Evolutionary conservation across 805 yeast species (phyloP), one percentile per base, ranked within the genome.

Genomic region (Huiozyma sinensis): DNA sequence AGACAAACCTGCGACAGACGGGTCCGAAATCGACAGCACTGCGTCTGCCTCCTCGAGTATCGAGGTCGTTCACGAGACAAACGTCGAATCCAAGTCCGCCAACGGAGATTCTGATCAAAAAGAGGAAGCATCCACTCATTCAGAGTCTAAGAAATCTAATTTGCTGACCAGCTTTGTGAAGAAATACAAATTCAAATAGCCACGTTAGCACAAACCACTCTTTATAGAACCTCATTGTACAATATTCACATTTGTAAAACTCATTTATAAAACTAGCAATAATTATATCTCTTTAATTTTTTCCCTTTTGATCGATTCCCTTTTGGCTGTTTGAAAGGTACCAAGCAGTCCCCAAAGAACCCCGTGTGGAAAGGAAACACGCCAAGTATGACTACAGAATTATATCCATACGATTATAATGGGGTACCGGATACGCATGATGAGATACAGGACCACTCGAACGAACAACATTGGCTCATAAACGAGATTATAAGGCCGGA

Each of bases 381-480:
- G 11, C 5, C 31, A 11, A 32, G 31, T 13, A 62, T 64, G 68
- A 58, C 67, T 5, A 61, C 69, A 2, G 60, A 62, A 47, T 40
- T 67, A 9, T 65, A 54, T 41, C 64, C 65, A 7, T 51, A 50
- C 34, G 62, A 57, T 37, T 43, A 39, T 28, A 53, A 61, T 42
- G 60, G 60, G 3, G 54, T 46, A 0, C 42, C 36, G 4, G 49
- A 47, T 28, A 24, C 40, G 7, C 41, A 44, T 28, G 43, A 54
- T 46, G 6, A 10, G 2, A 24, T 11, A 11, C 33, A 41, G n/a
- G 56, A 52, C 27, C 12, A 28, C 10, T 7, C 47, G 42, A 41
- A 40, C 36, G 56, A 76, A 48, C 63, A 69, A 38, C 38, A 53
- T 36, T 72, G 81, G 81, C 58, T 77, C 43, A 65, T 76, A 29